phyloP scores from a whole-genome alignment of 768 basidiomycete genomes.

The Auricularia auricula-judae region DNA sequence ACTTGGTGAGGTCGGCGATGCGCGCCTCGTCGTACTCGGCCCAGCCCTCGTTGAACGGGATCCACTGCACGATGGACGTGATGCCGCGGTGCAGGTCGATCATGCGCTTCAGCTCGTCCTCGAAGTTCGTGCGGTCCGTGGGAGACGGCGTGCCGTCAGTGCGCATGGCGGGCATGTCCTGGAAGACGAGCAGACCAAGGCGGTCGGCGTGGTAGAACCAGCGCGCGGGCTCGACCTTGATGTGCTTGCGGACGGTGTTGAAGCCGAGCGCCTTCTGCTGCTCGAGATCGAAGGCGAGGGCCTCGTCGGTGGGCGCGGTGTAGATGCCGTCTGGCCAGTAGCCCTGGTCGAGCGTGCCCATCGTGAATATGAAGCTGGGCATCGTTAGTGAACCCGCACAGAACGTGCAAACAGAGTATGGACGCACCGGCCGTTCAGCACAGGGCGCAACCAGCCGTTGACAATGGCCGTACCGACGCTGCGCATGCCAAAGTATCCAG shows the following conservation, averaged over 20 bases:
- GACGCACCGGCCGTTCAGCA: not conserved
- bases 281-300: not conserved
- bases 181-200: not conserved
- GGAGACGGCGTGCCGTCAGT: not conserved
- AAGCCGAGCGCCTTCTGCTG: not conserved
- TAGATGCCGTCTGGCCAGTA: not conserved
- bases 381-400: not conserved
- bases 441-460: not conserved
- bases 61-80: not conserved
- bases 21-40: slow-evolving; percentile 1
- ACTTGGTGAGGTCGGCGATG: not conserved
- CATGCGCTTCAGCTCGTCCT: not conserved
- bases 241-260: slow-evolving; percentile 1
- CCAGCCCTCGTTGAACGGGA: slow-evolving; percentile 1
- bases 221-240: slow-evolving; percentile 2
- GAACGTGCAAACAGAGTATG: not conserved
- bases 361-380: not conserved
- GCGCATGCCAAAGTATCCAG: not conserved
- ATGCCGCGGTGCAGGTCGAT: not conserved
- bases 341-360: not conserved
- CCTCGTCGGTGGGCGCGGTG: not conserved
- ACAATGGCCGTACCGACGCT: not conserved
- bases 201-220: not conserved
- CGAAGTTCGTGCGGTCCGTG: not conserved
- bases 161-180: not conserved